Conservation (phyloP, 1,284 basidiomycete species). For the Ceratobasidium sp. region DNA sequence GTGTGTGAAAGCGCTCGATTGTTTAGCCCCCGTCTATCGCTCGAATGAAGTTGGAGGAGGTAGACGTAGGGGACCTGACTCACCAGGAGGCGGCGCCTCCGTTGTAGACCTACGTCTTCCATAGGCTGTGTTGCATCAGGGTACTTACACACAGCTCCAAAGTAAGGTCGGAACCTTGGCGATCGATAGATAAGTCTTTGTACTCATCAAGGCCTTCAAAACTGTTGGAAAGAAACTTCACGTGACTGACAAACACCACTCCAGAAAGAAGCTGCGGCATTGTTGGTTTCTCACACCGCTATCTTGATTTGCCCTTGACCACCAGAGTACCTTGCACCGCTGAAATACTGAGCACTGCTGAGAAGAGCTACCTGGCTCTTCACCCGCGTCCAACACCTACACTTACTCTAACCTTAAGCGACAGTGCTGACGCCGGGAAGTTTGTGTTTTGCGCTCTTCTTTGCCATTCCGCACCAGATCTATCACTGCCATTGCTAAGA, state of each 20-base stretch:
- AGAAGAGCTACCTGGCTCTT: background rate
- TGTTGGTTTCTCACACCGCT: constrained; percentile 11
- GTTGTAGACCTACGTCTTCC: too few species aligned
- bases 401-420: background rate
- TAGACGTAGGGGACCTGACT: too few species aligned
- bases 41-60: too few species aligned
- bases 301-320: constrained; percentile 16
- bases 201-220: background rate
- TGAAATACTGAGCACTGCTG: background rate
- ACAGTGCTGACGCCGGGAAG: background rate
- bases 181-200: too few species aligned
- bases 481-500: background rate
- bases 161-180: too few species aligned
- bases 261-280: constrained; percentile 24
- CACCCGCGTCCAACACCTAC: background rate
- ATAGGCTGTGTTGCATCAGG: too few species aligned
- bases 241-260: constrained; percentile 21
- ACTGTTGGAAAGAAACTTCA: background rate
- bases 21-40: too few species aligned
- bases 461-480: background rate
- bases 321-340: background rate
- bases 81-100: too few species aligned
- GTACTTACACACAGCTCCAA: too few species aligned
- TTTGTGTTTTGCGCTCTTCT: background rate
- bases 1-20: too few species aligned